Evolutionary conservation across 495 filamentous ascomycete species (phyloP).

Genomic region (Penicillium samsonianum): DNA sequence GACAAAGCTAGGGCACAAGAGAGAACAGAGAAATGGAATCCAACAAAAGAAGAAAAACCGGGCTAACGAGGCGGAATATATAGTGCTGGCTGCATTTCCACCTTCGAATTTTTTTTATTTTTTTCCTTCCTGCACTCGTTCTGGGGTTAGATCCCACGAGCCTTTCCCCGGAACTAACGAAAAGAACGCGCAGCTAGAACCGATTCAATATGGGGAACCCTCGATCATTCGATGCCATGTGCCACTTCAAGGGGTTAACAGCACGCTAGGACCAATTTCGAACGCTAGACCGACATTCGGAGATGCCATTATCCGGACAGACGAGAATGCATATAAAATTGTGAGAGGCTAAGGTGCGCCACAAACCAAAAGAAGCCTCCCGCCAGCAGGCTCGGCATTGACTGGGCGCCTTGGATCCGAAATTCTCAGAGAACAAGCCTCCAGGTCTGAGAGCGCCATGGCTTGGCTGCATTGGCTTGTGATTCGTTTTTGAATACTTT

Average conservation of each 20-base stretch:
- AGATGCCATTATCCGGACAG: constrained; percentile 15
- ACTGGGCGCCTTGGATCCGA: constrained; percentile 15
- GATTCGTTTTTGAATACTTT: constrained; percentile 5
- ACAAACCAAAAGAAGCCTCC: constrained; percentile 24
- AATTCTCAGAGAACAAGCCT: constrained; percentile 17
- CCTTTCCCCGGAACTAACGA: constrained; percentile 9
- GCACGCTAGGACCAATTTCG: constrained; percentile 19
- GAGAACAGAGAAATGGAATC: constrained; percentile 7
- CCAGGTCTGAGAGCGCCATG: constrained; percentile 3
- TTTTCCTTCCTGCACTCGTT: background rate
- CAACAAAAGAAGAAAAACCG: background rate
- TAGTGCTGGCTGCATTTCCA: constrained; percentile 4
- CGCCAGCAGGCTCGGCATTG: constrained; percentile 13
- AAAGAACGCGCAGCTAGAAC: constrained; percentile 5
- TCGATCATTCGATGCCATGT: constrained; percentile 13
- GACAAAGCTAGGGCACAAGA: background rate
- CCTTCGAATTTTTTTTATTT: constrained; percentile 7
- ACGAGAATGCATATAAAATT: constrained; percentile 12
- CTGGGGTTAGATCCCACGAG: constrained; percentile 13
- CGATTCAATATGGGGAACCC: constrained; percentile 9
- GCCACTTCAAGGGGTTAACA: constrained; percentile 7
- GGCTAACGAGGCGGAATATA: constrained; percentile 16
- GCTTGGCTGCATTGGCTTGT: constrained; percentile 2
- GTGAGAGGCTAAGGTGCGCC: constrained; percentile 20
- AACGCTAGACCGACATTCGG: constrained; percentile 15